These are phyloP conservation scores for Neolentinus lepideus DNA, from an alignment of 1,284 basidiomycete genomes.

Conservation along the genomic window DNA sequence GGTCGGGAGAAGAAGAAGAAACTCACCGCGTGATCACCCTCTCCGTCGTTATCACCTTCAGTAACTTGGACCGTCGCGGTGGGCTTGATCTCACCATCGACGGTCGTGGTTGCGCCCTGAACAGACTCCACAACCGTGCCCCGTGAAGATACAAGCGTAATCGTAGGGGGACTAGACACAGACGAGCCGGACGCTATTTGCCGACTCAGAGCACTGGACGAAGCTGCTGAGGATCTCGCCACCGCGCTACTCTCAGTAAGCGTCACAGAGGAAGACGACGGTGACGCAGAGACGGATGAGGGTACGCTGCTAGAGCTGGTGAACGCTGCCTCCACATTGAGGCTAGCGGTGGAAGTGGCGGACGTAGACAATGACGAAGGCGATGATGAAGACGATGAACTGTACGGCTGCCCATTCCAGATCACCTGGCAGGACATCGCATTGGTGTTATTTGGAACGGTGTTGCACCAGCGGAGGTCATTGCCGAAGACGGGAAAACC, in stretches of 20 bases:
- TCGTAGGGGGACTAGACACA: no score
- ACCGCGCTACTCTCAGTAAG: no score
- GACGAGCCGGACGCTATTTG: no score
- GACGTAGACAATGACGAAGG: not conserved
- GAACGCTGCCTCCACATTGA: not conserved
- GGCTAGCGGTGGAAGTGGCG: not conserved
- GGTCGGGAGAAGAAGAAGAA: not conserved
- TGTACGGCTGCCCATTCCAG: conserved; percentile 39
- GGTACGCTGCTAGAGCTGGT: not conserved
- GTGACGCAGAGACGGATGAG: not conserved
- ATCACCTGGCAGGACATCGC: conserved; percentile 44
- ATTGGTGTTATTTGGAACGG: conserved; percentile 41
- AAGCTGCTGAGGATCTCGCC: no score
- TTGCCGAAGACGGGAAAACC: conserved; percentile 49
- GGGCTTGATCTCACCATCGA: not conserved
- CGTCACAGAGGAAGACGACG: no score
- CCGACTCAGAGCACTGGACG: no score
- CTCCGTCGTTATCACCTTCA: conserved; percentile 8
- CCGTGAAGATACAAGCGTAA: no score
- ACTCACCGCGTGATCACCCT: conserved; percentile 4
- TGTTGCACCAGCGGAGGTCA: conserved; percentile 50
- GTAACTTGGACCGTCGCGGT: not conserved
- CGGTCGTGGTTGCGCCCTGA: not conserved
- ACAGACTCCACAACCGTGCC: not conserved
- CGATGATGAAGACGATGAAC: conserved; percentile 1